Evolutionary conservation across 129 eudicot species (phyloP).

Genomic region (Tagetes patula): DNA sequence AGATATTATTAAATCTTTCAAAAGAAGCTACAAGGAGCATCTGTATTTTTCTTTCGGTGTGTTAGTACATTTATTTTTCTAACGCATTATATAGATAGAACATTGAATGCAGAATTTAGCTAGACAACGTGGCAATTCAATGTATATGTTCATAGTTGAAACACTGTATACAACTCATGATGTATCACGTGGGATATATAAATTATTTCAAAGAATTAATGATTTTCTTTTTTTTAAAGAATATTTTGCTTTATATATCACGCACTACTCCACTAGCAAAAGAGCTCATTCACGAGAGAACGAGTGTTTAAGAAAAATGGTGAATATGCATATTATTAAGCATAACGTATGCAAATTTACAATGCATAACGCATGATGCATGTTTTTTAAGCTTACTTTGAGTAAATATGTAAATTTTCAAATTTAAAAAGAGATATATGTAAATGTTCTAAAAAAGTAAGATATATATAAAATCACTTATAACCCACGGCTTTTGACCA

Average conservation of each 20-base stretch:
- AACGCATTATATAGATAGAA: neutral
- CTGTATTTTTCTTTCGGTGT: neutral
- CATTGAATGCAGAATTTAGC: neutral
- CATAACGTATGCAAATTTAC: too few species aligned
- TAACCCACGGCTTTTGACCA: too few species aligned
- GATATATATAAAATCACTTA: too few species aligned
- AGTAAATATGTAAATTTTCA: too few species aligned
- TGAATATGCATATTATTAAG: too few species aligned
- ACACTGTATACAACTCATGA: neutral
- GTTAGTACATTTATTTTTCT: neutral
- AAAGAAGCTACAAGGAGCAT: neutral
- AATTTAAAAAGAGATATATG: too few species aligned
- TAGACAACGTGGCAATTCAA: conserved; percentile 8
- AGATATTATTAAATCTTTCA: neutral
- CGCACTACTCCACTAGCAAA: neutral
- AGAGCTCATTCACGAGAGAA: neutral
- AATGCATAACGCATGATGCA: too few species aligned
- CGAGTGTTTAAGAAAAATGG: too few species aligned
- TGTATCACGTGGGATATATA: neutral
- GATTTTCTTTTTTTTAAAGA: neutral
- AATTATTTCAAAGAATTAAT: neutral
- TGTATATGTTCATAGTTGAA: conserved; percentile 11
- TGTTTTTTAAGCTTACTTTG: too few species aligned
- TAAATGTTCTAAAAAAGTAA: too few species aligned
- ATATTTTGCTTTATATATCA: too few species aligned